Base-by-base conservation (phyloP, 2,329 filamentous ascomycete species). In the Paecilomyces dactylethromorphus region DNA sequence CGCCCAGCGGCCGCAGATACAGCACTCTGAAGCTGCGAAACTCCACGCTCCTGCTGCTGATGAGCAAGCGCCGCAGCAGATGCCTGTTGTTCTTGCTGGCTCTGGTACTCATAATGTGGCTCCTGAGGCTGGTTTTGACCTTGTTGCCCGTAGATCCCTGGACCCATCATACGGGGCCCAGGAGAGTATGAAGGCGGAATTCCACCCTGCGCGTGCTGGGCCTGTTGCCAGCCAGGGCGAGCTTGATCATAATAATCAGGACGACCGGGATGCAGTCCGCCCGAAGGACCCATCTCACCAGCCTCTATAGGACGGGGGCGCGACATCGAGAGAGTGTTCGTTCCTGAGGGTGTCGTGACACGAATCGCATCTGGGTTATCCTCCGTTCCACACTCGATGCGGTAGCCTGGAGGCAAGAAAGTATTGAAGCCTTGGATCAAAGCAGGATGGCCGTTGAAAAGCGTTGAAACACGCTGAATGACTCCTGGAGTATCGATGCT, bases 351-450 rank as follows among this genome's bases (percentile, higher is more conserved):
- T 0, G 94, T 99, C 0, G 94, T 99, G 15, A 99, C 94, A 63
- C 95, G 84, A 63, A 99, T 99, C 3, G 92, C 92, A 71, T 97
- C 96, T 1, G 93, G 93, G 68, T 97, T 93, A 64, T 95, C 93
- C 33, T 91, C 91, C 15, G 91, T 88, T 31, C 93, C 93, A 69
- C 94, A 99, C 72, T 99, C 94, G 60, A 99, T 99, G 59, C 94
- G 85, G 72, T 99, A 99, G 2, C 94, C 92, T 0, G 92, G 92
- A 3, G 94, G 94, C 8, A 99, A 79, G 72, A 99, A 99, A 0
- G 94, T 99, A 71, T 99, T 99, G 74, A 99, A 99, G 0, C 94
- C 94, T 74, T 97, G 93, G 54, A 99, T 97, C 26, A 96, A 82
- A 70, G 90, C 94, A 2, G 94, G 94, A 68, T 99, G 93, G 2